Evolutionary conservation across 495 filamentous ascomycete genomes (phyloP).

Genomic region (Aspergillus indologenus): DNA sequence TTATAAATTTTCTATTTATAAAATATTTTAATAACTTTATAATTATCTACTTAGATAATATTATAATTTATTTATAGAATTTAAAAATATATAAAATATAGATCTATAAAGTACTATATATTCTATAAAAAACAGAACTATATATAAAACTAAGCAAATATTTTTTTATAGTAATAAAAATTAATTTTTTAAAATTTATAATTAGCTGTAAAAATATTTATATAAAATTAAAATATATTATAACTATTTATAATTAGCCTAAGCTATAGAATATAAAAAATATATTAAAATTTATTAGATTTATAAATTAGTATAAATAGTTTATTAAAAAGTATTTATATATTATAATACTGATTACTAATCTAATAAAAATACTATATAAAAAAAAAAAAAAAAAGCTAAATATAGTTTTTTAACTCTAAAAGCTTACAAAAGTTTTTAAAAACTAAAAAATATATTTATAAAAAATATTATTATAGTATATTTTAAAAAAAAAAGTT

Average conservation of each 20-base stretch:
- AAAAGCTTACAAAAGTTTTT: neutral
- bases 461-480: conserved; percentile 1
- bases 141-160: neutral
- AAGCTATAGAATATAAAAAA: neutral
- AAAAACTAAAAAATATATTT: neutral
- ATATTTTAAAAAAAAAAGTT: neutral
- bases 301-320: neutral
- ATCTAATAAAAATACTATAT: neutral
- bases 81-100: neutral
- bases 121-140: neutral
- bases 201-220: neutral
- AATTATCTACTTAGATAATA: neutral
- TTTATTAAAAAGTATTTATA: conserved; percentile 2
- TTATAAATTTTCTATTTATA: neutral
- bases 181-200: neutral
- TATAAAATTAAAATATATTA: neutral
- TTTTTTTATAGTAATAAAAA: neutral
- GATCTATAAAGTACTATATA: neutral
- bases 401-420: neutral
- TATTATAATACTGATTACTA: neutral
- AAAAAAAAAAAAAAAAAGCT: neutral
- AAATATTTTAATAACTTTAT: neutral
- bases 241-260: neutral
- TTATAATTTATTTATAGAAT: neutral
- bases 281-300: neutral